Evolutionary conservation across 2,329 filamentous ascomycete species (phyloP).

Genomic region (Ceratocystis papillata): DNA sequence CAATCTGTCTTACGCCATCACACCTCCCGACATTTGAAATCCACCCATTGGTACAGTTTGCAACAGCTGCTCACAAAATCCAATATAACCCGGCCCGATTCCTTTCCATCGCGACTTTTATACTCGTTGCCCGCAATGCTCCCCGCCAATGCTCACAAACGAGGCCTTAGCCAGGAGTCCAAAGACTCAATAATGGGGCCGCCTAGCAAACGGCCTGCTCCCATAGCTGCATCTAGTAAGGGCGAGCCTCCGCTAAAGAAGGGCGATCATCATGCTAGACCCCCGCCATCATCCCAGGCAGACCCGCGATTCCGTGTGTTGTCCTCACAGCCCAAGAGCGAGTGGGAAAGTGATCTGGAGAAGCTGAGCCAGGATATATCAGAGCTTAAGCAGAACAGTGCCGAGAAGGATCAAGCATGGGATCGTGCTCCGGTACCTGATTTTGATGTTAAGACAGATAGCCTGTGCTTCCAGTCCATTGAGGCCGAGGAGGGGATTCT

Average conservation of each 20-base stretch:
- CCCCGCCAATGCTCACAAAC: conserved; percentile 52
- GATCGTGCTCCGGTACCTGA: conserved; percentile 47
- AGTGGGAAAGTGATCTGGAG: conserved; percentile 88
- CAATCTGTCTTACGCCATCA: not conserved
- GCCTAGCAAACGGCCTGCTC: not conserved
- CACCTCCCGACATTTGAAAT: not conserved
- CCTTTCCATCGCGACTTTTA: not conserved
- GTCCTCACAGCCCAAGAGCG: conserved; percentile 74
- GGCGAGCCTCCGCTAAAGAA: not conserved
- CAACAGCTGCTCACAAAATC: not conserved
- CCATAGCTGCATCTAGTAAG: not conserved
- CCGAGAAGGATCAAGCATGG: conserved; percentile 92
- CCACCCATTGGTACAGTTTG: not conserved
- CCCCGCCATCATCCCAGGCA: conserved; percentile 38
- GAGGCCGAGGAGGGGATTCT: conserved; percentile 85
- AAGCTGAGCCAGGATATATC: conserved; percentile 91
- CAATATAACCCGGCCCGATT: not conserved
- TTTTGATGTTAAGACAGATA: conserved; percentile 50
- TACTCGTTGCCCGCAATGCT: conserved; percentile 34
- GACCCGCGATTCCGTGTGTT: conserved; percentile 48
- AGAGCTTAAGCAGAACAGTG: conserved; percentile 72
- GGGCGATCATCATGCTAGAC: not conserved
- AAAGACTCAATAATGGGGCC: conserved; percentile 31
- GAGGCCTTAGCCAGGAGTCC: conserved; percentile 58
- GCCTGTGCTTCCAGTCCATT: conserved; percentile 86